Evolutionary conservation across 345 rosid species (phyloP).

Genomic region (Eucalyptus polybractea): DNA sequence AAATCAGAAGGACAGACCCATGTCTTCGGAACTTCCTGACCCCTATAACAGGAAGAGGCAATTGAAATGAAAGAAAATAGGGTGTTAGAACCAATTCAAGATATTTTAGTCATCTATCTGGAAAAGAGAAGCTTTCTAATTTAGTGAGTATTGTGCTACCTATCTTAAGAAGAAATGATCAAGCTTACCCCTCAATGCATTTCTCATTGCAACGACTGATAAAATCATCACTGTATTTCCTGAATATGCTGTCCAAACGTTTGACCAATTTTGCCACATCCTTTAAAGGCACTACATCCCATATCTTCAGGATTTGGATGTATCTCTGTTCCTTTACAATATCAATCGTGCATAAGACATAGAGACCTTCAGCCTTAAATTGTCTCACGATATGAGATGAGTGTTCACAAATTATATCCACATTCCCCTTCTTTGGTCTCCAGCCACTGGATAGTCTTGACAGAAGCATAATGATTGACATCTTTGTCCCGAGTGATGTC

Average conservation of each 20-base stretch:
- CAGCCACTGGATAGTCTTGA: constrained; percentile 30
- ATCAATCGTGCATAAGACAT: constrained; percentile 29
- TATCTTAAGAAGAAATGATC: not conserved
- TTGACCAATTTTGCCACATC: constrained; percentile 19
- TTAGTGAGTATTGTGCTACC: not conserved
- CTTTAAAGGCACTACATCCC: constrained; percentile 35
- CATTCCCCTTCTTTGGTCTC: constrained; percentile 30
- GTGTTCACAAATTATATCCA: constrained; percentile 9
- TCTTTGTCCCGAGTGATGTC: constrained; percentile 2
- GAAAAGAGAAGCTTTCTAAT: not conserved
- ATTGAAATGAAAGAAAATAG: not conserved
- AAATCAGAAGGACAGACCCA: constrained; percentile 19
- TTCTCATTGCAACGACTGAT: constrained; percentile 26
- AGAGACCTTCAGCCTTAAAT: constrained; percentile 20
- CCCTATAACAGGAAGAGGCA: constrained; percentile 3
- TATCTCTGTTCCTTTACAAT: constrained; percentile 7
- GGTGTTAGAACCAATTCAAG: not conserved
- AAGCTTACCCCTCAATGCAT: constrained; percentile 30
- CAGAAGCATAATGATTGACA: constrained; percentile 7
- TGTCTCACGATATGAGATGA: constrained; percentile 28
- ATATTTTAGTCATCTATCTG: not conserved
- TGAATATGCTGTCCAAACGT: constrained; percentile 26
- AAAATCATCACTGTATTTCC: constrained; percentile 18
- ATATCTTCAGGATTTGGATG: constrained; percentile 35
- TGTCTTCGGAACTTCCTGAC: constrained; percentile 29